A percentile compares a stretch with the other conserved stretches of the same genome.
phyloP scores from a whole-genome alignment of 768 basidiomycete species.

The Termitomyces sp. region DNA sequence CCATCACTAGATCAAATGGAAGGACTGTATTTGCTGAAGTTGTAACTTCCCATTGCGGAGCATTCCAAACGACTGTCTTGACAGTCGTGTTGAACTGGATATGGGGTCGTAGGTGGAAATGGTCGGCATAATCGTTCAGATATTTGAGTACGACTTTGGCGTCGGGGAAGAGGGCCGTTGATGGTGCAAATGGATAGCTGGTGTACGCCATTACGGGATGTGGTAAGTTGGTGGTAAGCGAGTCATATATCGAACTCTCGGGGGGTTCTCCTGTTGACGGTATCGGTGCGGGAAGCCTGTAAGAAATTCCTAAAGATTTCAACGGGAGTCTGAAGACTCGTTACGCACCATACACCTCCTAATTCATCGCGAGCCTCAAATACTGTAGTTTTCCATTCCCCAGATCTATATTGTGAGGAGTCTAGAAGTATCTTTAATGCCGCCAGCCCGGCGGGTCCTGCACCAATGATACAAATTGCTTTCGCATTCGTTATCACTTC shows the following conservation, averaged over 20 bases:
- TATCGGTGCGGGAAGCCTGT: slow-evolving; percentile 46
- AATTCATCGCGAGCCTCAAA: slow-evolving; percentile 63
- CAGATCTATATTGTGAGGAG: slow-evolving; percentile 46
- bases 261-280: slow-evolving; percentile 47
- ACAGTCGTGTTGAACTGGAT: slow-evolving; percentile 65
- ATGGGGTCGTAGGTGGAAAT: slow-evolving; percentile 54
- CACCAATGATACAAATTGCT: slow-evolving; percentile 67
- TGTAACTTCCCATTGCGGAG: slow-evolving; percentile 44
- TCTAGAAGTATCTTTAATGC: slow-evolving; percentile 62
- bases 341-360: slow-evolving; percentile 70
- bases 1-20: slow-evolving; percentile 59
- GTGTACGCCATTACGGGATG: slow-evolving; percentile 73
- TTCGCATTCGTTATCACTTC: background rate
- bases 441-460: slow-evolving; percentile 70
- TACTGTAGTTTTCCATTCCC: slow-evolving; percentile 56
- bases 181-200: slow-evolving; percentile 61
- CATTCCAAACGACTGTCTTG: slow-evolving; percentile 33
- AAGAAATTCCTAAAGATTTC: background rate
- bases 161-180: slow-evolving; percentile 63
- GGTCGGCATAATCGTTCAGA: slow-evolving; percentile 56
- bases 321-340: background rate
- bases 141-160: slow-evolving; percentile 64
- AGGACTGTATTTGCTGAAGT: slow-evolving; percentile 26
- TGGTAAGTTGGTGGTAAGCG: slow-evolving; percentile 77
- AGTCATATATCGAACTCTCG: slow-evolving; percentile 69